phyloP scores from a whole-genome alignment of 495 filamentous ascomycete genomes.

The Platismatia glauca region DNA sequence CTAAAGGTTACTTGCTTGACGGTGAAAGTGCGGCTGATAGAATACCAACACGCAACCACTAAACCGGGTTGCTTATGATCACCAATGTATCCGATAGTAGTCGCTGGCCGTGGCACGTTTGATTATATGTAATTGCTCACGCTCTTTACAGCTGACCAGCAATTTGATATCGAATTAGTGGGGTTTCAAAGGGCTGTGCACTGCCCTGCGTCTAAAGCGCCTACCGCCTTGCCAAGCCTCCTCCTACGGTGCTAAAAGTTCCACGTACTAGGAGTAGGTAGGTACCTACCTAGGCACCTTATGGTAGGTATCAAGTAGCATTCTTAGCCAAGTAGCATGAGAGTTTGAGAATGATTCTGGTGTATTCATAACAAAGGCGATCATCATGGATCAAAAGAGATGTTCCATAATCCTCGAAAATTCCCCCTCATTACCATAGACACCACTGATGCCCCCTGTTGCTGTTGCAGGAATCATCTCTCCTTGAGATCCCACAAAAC shows the following conservation, averaged over 20 bases:
- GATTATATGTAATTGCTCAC: background rate
- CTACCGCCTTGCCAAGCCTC: conserved; percentile 1
- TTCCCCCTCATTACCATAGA: conserved; percentile 55
- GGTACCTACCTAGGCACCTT: background rate
- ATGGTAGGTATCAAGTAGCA: background rate
- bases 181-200: conserved; percentile 3
- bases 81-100: background rate
- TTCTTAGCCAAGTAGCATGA: background rate
- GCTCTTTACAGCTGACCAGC: background rate
- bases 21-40: background rate
- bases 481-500: conserved; percentile 36
- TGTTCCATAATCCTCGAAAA: conserved; percentile 54
- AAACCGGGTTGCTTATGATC: background rate
- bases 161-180: background rate
- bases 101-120: background rate
- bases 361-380: too few relatives aligned
- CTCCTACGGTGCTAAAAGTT: too few relatives aligned
- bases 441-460: conserved; percentile 39
- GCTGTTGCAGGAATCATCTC: conserved; percentile 40
- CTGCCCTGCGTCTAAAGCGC: background rate
- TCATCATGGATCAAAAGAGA: conserved; percentile 42
- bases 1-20: background rate
- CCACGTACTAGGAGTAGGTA: too few relatives aligned
- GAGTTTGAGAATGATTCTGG: background rate
- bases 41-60: background rate